Conservation (phyloP, 345 rosid species). For the Nasturtium officinale region DNA sequence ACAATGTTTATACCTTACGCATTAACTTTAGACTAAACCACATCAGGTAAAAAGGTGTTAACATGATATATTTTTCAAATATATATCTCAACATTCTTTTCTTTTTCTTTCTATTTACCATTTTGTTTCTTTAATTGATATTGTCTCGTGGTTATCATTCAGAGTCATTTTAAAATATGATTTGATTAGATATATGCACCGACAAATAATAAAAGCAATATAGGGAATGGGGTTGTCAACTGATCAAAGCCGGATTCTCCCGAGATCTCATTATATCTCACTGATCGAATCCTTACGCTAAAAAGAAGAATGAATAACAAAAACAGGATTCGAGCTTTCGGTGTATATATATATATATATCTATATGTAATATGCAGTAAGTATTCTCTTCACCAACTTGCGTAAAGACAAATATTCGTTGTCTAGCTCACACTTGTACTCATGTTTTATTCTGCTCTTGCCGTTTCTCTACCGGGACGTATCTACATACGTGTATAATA, state of each 20-base stretch:
- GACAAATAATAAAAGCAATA: background rate
- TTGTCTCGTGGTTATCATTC: background rate
- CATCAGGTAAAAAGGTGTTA: background rate
- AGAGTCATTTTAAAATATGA: background rate
- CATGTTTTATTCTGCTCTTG: constrained; percentile 37
- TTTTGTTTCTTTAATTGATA: background rate
- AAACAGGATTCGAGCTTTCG: constrained; percentile 32
- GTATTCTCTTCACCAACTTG: constrained; percentile 41
- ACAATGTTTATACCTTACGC: background rate
- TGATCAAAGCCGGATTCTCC: background rate
- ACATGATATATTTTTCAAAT: background rate
- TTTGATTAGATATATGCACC: background rate
- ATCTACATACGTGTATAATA: constrained; percentile 14
- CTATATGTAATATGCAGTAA: background rate
- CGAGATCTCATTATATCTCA: background rate
- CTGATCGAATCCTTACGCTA: constrained; percentile 19
- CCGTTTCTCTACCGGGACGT: constrained; percentile 2
- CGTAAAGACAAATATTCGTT: constrained; percentile 32
- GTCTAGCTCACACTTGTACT: constrained; percentile 22
- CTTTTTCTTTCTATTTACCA: background rate
- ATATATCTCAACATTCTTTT: background rate
- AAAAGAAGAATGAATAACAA: constrained; percentile 14
- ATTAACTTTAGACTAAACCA: background rate
- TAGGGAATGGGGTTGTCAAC: background rate
- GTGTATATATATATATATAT: constrained; percentile 2